Evolutionary conservation across 2,329 filamentous ascomycete species (phyloP), one percentile per base, ranked within the genome.

Genomic region (Fusarium agapanthi): DNA sequence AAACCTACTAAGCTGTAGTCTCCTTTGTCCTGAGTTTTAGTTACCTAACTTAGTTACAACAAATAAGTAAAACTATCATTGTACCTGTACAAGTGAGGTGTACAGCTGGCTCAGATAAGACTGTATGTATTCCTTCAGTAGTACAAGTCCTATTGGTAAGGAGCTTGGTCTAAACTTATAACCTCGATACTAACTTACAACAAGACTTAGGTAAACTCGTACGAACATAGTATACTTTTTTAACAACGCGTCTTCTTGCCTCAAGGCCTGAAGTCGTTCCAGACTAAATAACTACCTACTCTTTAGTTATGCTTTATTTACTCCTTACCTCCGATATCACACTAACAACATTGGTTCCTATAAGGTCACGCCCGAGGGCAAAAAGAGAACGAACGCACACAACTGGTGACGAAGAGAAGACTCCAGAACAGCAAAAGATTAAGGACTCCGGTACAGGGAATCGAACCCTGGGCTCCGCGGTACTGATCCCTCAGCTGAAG

Each of bases 381-480:
- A 53, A 50, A 54, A 54, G 50, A 54, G 4, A 5, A n/a, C 14
- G 10, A 10, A 9, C 5, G 20, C 3, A 18, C 7, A 9, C 3
- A 28, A 2, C 26, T 12, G 9, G 16, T 10, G 13, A 9, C 1
- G 2, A 16, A 40, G 6, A 9, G 1, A 34, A 15, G 24, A 37
- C 10, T 6, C 2, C 20, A 28, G 1, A 6, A 14, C 1, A 2
- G 7, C 38, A 64, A 44, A 67, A 73, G 15, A n/a, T 5, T 7
- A 12, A 34, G 20, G 5, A 28, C 74, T 76, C 74, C 74, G 74
- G 74, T 76, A 76, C 74, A 76, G 74, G 74, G 74, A 76, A 76
- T 76, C 74, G 74, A 76, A 76, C 74, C 74, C 74, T 76, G 74
- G 74, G 74, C 74, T 76, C 74, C 74, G 74, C 74, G 74, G 74